These are phyloP conservation scores for Phytophthora hybrid DNA, from an alignment of 352 stramenopile species.

Conservation along the genomic window DNA sequence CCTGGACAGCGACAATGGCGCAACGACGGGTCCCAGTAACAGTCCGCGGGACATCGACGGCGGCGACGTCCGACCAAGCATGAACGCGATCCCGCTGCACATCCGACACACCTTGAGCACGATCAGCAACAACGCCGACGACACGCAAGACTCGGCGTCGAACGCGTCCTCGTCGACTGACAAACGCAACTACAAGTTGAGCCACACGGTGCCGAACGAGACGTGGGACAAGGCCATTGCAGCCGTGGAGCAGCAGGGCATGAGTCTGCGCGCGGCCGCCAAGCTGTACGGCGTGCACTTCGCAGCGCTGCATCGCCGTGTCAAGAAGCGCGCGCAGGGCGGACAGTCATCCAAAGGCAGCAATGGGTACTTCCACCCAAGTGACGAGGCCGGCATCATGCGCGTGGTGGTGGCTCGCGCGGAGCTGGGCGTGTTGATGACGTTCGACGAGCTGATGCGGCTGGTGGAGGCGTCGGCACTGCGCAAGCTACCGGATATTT, in stretches of 20 bases:
- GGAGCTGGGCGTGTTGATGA: constrained; percentile 72
- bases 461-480: constrained; percentile 63
- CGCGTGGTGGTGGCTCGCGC: constrained; percentile 62
- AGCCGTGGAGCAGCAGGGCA: constrained; percentile 61
- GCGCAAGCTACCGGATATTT: constrained; percentile 68
- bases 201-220: constrained; percentile 63
- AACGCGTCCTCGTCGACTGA: constrained; percentile 26
- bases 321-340: constrained; percentile 61
- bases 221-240: constrained; percentile 70
- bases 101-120: not conserved
- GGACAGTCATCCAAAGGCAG: constrained; percentile 14
- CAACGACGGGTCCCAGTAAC: constrained; percentile 9
- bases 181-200: constrained; percentile 57
- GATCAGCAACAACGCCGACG: constrained; percentile 22
- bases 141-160: constrained; percentile 23
- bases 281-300: constrained; percentile 67
- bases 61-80: not conserved
- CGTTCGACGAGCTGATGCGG: constrained; percentile 69
- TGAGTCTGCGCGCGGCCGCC: constrained; percentile 63
- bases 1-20: constrained; percentile 10
- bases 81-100: not conserved
- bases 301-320: constrained; percentile 58
- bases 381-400: constrained; percentile 67
- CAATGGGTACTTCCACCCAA: constrained; percentile 53
- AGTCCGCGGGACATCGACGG: not conserved